Base-by-base conservation (phyloP, 1,139 yeast species). In the Yamadazyma dendronema region DNA sequence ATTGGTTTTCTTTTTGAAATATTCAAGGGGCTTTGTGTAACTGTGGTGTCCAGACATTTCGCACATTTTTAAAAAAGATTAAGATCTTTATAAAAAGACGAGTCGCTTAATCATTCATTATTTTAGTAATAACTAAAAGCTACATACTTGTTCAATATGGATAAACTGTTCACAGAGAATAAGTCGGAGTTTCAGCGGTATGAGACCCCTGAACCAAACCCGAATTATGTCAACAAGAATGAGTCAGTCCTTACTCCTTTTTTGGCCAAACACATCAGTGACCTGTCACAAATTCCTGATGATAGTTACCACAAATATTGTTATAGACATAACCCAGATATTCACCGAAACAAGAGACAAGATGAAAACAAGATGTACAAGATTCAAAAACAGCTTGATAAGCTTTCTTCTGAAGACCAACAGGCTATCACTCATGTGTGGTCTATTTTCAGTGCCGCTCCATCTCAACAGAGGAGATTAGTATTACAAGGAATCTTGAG, bases 241-340 rank as follows among this genome's bases (percentile, higher is more conserved):
- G 39, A 48, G 27, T 62, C 71, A 0, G 72, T 68, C 26, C 69
- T 71, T 12, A 71, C 75, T 0, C 77, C 77, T 2, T 72, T 72
- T 42, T 53, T 72, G 25, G 65, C 60, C 26, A 69, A 67, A 43
- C 77, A 72, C 47, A 68, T 72, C 23, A 58, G 63, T 40, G 75
- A 69, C 48, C 73, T 65, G 43, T 50, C 62, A 34, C 53, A 57
- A 44, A 65, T 71, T 24, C 74, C 74, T 16, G 62, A 62, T 34
- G 80, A 75, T 47, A 74, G 74, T 54, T 74, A 63, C 52, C 81
- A 78, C 49, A 72, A 75, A 47, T 89, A 79, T 61, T 90, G 97
- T 57, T 90, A 90, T 59, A 72, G 97, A 38, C 97, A 90, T 60
- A 87, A 90, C 53, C 97, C 97, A 4, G 92, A 85, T 39, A 73